Evolutionary conservation across 129 eudicot species (phyloP), one percentile per base, ranked within the genome.

Genomic region (Helianthus tuberosus): DNA sequence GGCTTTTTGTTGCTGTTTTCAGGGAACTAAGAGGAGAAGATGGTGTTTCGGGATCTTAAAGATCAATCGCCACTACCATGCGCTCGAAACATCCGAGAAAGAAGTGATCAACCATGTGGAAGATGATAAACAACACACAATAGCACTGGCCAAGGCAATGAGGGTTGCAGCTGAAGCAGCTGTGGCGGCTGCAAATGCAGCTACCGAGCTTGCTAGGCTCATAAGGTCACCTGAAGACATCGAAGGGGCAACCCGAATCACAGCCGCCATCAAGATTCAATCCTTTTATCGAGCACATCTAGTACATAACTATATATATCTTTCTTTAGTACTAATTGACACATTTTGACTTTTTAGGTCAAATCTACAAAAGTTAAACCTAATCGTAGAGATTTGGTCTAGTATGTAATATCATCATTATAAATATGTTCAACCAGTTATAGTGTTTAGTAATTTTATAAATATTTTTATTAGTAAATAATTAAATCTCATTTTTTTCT

Each of bases 121-220:
- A 64, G 95, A 84, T 69, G 90, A 86, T 67, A 84, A 86, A 61
- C 84, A 84, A 76, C 89, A 79, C 41, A 89, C 91, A 1, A 27
- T 90, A 79, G 92, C 84, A 3, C 93, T 90, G 48, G 93, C 96
- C 2, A 47, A 80, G 8, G 96, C 96, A 36, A 90, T 93, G 46
- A 89, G 93, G 15, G 92, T 80, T 38, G 98, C 97, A 38, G 98
- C 97, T 13, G 93, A 94, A 54, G 98, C 97, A 39, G 97, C 98
- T 15, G 77, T 90, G 46, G 92, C 84, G 16, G 96, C 98, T 58
- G 98, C 98, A 46, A 84, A 85, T 71, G 98, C 96, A 49, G 98
- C 98, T 6, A 85, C 96, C 3, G 91, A 88, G 84, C 89, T 90
- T 49, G 96, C 92, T 66, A 85, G 89, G 17, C 90, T 93, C 29